Base-by-base conservation (phyloP, 139 green algal genomes). In the Ettlia oleoabundans region DNA sequence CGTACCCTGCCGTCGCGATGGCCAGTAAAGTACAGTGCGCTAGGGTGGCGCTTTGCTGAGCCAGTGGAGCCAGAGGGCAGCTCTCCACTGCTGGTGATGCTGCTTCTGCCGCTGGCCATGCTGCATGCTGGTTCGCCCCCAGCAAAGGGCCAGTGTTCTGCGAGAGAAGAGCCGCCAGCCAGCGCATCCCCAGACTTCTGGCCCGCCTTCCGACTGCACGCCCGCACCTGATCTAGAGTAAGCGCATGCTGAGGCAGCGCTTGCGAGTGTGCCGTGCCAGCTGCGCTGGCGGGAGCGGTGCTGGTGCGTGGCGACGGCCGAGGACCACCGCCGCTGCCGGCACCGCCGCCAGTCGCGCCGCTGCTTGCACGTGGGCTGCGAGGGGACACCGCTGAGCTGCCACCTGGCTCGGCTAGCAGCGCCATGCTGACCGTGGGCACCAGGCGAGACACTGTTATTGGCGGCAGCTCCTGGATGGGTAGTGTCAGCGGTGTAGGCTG, bases 401-500 rank as follows among this genome's bases (percentile, higher is more conserved):
- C 55, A 28, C 58, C 75, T 1, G 58, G 37, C 51, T 81, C 75
- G 2, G 26, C 51, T 35, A 70, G 77, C 62, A 65, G 33, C 51
- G 42, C 52, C 38, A 32, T 19, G 32, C 47, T 70, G 32, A 86
- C 43, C 0, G 66, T 73, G 35, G 74, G 63, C 64, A 88, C 40
- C 18, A 92, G 74, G 1, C 35, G 41, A 35, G 61, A 72, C 2
- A 66, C 37, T 1, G 87, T 84, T 42, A 90, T 84, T 28, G 84
- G 82, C n/a, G 86, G 87, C 51, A 92, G 74, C 82, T 91, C 87
- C 64, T 92, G 87, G 58, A 90, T 75, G 24, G 87, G 87, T 66
- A 92, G 81, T 15, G 65, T 88, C 30, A 92, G 77, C 32, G 88
- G 88, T 40, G 82, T 79, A n/a, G 90, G 90, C 62, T 89, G 63